These are phyloP conservation scores for Maudiozyma pseudohumilis DNA, from an alignment of 805 yeast species.

Conservation along the genomic window DNA sequence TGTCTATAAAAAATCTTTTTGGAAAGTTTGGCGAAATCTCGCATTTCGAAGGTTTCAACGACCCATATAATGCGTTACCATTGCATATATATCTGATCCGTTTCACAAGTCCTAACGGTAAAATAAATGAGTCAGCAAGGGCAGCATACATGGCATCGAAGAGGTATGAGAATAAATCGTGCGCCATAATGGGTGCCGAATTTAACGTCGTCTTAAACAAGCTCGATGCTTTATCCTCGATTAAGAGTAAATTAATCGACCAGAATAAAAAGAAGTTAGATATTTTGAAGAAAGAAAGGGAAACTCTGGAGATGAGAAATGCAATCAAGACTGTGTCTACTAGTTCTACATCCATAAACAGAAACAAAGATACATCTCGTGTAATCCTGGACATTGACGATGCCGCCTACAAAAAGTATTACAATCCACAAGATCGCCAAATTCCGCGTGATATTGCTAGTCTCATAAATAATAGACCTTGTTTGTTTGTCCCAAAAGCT, in stretches of 20 bases:
- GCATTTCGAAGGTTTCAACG: slow-evolving; percentile 49
- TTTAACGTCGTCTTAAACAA: slow-evolving; percentile 45
- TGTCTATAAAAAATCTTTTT: slow-evolving; percentile 40
- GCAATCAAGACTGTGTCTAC: neutral
- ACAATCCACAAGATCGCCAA: slow-evolving; percentile 7
- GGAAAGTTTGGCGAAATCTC: slow-evolving; percentile 54
- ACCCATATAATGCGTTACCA: slow-evolving; percentile 70
- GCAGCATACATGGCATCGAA: slow-evolving; percentile 38
- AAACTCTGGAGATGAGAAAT: slow-evolving; percentile 4
- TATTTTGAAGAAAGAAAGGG: slow-evolving; percentile 6
- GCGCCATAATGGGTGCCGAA: slow-evolving; percentile 40
- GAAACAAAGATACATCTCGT: neutral
- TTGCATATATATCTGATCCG: slow-evolving; percentile 58
- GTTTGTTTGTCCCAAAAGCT: slow-evolving; percentile 41
- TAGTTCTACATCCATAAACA: too few relatives aligned
- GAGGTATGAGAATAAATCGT: slow-evolving; percentile 33
- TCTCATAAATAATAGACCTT: slow-evolving; percentile 49
- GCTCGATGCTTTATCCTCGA: slow-evolving; percentile 30
- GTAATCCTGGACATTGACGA: slow-evolving; percentile 1
- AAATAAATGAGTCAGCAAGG: slow-evolving; percentile 38
- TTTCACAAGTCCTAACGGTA: slow-evolving; percentile 47
- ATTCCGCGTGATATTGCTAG: slow-evolving; percentile 42
- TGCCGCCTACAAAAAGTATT: slow-evolving; percentile 7
- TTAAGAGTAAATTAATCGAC: slow-evolving; percentile 24
- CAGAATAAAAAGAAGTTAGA: slow-evolving; percentile 26